A percentile compares a stretch with the other conserved stretches of the same genome.
Conservation (phyloP, 306 rosid species). For the Biancaea sappan region DNA sequence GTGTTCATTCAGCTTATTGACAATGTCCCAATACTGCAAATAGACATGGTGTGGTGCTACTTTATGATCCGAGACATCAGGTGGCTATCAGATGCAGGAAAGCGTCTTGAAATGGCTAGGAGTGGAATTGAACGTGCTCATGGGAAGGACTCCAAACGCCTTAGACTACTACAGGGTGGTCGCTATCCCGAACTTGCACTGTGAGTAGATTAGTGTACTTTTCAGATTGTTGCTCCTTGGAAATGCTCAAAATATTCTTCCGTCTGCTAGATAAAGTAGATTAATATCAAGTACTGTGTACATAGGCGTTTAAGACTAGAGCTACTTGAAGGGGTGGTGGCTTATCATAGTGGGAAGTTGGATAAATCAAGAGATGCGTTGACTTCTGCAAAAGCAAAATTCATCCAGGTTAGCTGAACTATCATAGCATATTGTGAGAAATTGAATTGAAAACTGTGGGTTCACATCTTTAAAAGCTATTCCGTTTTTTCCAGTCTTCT, state of each 20-base stretch:
- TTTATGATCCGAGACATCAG: slow-evolving; percentile 88
- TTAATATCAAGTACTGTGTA: slow-evolving; percentile 26
- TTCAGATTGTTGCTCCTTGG: background rate
- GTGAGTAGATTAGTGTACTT: slow-evolving; percentile 51
- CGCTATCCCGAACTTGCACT: slow-evolving; percentile 87
- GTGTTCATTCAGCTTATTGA: slow-evolving; percentile 67
- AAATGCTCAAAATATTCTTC: background rate
- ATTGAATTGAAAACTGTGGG: background rate
- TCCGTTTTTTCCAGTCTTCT: slow-evolving; percentile 11
- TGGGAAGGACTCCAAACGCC: slow-evolving; percentile 82
- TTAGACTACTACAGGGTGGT: slow-evolving; percentile 76
- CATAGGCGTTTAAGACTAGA: slow-evolving; percentile 82
- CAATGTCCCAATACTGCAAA: slow-evolving; percentile 90
- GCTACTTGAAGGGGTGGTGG: slow-evolving; percentile 93
- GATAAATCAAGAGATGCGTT: slow-evolving; percentile 66
- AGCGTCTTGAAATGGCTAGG: slow-evolving; percentile 81
- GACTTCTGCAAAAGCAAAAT: slow-evolving; percentile 65
- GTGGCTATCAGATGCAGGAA: slow-evolving; percentile 84
- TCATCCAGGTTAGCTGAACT: slow-evolving; percentile 53
- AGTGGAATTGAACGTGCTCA: slow-evolving; percentile 74
- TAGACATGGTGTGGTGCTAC: slow-evolving; percentile 99
- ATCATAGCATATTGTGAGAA: background rate
- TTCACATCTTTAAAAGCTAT: background rate
- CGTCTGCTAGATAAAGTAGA: slow-evolving; percentile 15
- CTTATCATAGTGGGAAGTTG: slow-evolving; percentile 75